Evolutionary conservation across 306 rosid genomes (phyloP), one percentile per base, ranked within the genome.

Genomic region (Castanospermum australe): DNA sequence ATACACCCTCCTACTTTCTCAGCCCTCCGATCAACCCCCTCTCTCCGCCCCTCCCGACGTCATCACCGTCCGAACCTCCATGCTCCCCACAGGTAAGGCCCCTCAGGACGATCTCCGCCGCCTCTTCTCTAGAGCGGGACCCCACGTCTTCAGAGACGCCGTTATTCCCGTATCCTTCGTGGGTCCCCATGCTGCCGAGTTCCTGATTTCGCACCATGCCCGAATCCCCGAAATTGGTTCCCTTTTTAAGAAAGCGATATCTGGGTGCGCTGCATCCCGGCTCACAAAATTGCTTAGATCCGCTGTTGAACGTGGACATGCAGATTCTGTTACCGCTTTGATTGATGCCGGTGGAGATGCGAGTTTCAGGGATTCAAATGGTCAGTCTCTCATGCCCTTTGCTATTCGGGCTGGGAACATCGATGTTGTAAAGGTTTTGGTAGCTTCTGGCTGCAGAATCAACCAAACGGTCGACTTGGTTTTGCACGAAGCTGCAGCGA

Each of bases 141-240:
- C 87, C 7, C 98, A 92, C 73, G 87, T 95, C 67, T 95, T 95
- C 87, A 82, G 83, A 10, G 99, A 95, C 81, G 99, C 97, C 32
- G 69, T 83, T 47, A 33, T 95, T 50, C 86, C 90, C 20, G 42
- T 95, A 77, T 62, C 81, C 48, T 81, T 91, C 7, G 90, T 90
- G 12, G 99, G 99, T 17, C 92, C 89, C 41, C 71, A 80, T 1
- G 90, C 84, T 8, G 91, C 87, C 4, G 88, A 86, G 33, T 88
- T 68, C 67, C 88, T 95, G 14, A 71, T 92, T 68, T 67, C 85
- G 8, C 71, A 83, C 69, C 69, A 62, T 36, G 10, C 85, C 32
- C 77, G 62, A 18, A 30, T 63, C 60, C 66, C 75, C 0, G 77
- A 85, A 32, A 64, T 71, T 20, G 61, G 45, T 66, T 48, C 60